These are phyloP conservation scores for Jatropha podagrica DNA, from an alignment of 441 rosid genomes.

Conservation along the genomic window DNA sequence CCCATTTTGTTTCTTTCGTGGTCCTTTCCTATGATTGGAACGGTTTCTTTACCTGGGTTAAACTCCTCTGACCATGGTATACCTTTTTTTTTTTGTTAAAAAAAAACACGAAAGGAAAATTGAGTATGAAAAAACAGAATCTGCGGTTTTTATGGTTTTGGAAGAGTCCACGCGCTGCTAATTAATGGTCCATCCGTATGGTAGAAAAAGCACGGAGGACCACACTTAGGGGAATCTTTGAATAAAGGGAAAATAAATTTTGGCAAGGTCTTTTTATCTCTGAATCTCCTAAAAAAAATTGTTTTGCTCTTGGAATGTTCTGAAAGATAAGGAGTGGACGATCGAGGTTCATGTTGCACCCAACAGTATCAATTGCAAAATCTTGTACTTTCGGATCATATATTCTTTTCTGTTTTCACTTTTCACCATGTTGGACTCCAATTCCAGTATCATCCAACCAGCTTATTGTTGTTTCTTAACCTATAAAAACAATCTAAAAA, in stretches of 20 bases:
- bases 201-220: conserved; percentile 28
- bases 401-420: neutral
- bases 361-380: conserved; percentile 2
- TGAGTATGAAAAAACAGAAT: too few relatives aligned
- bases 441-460: neutral
- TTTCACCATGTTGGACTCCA: conserved; percentile 11
- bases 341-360: conserved; percentile 8
- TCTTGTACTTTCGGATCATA: conserved; percentile 14
- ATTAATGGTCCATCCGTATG: neutral
- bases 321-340: conserved; percentile 32
- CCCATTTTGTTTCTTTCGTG: neutral
- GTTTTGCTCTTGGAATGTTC: conserved; percentile 28
- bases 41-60: neutral
- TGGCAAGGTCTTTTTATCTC: neutral
- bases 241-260: conserved; percentile 2
- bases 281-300: conserved; percentile 17
- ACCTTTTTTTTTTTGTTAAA: too few relatives aligned
- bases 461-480: too few relatives aligned
- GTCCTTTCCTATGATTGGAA: conserved; percentile 13
- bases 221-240: conserved; percentile 29
- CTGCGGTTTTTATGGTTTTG: neutral
- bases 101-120: neutral
- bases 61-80: too few relatives aligned
- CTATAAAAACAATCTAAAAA: too few relatives aligned
- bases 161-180: conserved; percentile 18